Base-by-base conservation (phyloP, 2,329 filamentous ascomycete species). In the Sporothrix curviconia region DNA sequence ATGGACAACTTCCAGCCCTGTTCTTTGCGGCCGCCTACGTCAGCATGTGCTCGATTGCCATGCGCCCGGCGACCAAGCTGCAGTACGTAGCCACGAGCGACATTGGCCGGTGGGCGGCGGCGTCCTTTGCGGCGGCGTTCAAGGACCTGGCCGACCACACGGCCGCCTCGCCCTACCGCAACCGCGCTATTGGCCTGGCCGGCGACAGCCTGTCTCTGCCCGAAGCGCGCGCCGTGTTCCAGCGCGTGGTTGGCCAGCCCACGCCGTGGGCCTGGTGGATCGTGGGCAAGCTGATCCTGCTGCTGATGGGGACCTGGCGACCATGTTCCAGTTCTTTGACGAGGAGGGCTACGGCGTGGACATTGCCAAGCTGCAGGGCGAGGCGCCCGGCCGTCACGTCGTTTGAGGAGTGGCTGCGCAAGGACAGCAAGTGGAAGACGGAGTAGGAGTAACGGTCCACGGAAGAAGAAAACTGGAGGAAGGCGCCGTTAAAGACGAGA, bases 1-100 rank as follows among this genome's bases (percentile, higher is more conserved):
- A 67, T 76, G 63, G 73, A 76, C 54, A 75, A 75, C 61, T 54
- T 71, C 17, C 66, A 66, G 59, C 69, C 71, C 15, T 69, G 69
- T 12, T 25, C 24, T 69, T 72, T 54, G 64, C 68, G 37, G 58
- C 64, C 42, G 58, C 69, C 22, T 68, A 73, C 58, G 62, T 66
- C 7, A 66, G 67, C 60, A 64, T 73, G 59, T 70, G 66, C 67
- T 52, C 53, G 22, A 63, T 65, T 3, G 59, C 46, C 1, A 50
- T 72, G 47, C 60, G 65, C 24, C 60, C 63, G 0, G 58, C 61
- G 6, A 67, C 55, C 8, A 69, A 66, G 63, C 65, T 75, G 40
- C 73, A 75, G 59, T 60, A 73, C 32, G 63, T 74, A 50, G 69
- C 70, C 61, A 68, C 69, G 36, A 64, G 62, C 2, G 73, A 76